These are phyloP conservation scores for Magnusiomyces sp. DNA, from an alignment of 1,139 yeast species.

Conservation along the genomic window DNA sequence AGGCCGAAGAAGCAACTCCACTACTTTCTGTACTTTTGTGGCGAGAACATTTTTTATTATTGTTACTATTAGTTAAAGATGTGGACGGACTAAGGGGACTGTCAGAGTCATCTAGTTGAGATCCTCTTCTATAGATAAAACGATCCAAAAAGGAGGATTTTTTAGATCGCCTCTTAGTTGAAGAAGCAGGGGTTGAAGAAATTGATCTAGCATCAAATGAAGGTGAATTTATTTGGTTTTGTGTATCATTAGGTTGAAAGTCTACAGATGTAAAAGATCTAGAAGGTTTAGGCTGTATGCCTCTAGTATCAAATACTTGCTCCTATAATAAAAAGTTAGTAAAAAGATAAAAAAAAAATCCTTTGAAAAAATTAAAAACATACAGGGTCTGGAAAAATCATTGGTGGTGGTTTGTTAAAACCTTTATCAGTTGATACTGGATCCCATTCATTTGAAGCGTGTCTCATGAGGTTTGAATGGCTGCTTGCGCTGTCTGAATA, in stretches of 20 bases:
- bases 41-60: not conserved
- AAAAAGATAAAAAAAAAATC: too few species aligned
- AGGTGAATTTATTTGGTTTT: too few species aligned
- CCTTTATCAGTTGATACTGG: too few species aligned
- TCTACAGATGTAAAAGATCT: too few species aligned
- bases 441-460: too few species aligned
- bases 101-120: conserved; percentile 18
- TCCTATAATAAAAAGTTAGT: too few species aligned
- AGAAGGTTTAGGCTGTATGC: too few species aligned
- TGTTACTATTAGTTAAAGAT: too few species aligned
- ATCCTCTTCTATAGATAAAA: conserved; percentile 22
- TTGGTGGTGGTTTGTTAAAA: conserved; percentile 7
- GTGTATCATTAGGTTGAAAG: too few species aligned
- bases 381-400: conserved; percentile 16
- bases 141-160: conserved; percentile 21
- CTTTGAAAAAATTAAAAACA: too few species aligned
- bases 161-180: conserved; percentile 10
- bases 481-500: not conserved
- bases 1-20: conserved; percentile 1
- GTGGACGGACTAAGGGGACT: too few species aligned
- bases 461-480: conserved; percentile 7
- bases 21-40: conserved; percentile 1
- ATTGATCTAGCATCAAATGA: not conserved
- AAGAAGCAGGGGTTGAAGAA: not conserved
- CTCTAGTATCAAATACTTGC: conserved; percentile 6